phyloP scores from a whole-genome alignment of 768 basidiomycete genomes.

The Hemileccinum impolitum region DNA sequence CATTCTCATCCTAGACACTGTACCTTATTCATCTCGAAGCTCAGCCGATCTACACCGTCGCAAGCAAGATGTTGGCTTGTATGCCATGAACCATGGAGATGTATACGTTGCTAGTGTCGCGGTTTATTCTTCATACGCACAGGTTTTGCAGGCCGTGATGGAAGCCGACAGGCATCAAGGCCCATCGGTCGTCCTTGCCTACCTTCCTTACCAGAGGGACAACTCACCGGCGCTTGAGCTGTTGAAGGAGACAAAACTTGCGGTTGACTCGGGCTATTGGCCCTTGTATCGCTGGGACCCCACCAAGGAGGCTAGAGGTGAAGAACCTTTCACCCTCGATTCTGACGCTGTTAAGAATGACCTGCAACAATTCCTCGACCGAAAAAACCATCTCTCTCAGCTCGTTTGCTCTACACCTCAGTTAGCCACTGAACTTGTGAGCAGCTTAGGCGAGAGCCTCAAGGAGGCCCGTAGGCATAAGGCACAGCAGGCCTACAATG shows the following conservation, averaged over 20 bases:
- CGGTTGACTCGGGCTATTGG: slow-evolving; percentile 96
- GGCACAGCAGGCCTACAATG: slow-evolving; percentile 81
- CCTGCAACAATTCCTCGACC: slow-evolving; percentile 88
- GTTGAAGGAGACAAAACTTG: slow-evolving; percentile 96
- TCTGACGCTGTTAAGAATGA: slow-evolving; percentile 94
- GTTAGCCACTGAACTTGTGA: slow-evolving; percentile 78
- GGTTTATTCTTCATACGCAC: slow-evolving; percentile 92
- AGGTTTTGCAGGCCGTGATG: slow-evolving; percentile 85
- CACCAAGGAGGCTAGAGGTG: slow-evolving; percentile 64
- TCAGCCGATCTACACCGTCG: slow-evolving; percentile 66
- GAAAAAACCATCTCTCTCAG: slow-evolving; percentile 95
- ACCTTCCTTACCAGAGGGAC: slow-evolving; percentile 85
- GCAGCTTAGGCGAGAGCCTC: slow-evolving; percentile 79
- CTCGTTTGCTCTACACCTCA: slow-evolving; percentile 78
- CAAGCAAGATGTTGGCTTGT: slow-evolving; percentile 95
- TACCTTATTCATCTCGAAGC: slow-evolving; percentile 82
- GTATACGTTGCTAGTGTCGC: slow-evolving; percentile 96
- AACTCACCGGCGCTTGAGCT: slow-evolving; percentile 77
- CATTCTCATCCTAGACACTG: slow-evolving; percentile 90
- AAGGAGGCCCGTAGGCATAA: slow-evolving; percentile 79
- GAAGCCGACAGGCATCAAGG: slow-evolving; percentile 91
- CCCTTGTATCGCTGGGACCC: slow-evolving; percentile 98
- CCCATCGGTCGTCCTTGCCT: slow-evolving; percentile 89
- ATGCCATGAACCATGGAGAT: slow-evolving; percentile 98
- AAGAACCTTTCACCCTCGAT: slow-evolving; percentile 90